Evolutionary conservation across 176 grass and related monocot genomes (phyloP), one percentile per base, ranked within the genome.

Genomic region (Elymus sibiricus): DNA sequence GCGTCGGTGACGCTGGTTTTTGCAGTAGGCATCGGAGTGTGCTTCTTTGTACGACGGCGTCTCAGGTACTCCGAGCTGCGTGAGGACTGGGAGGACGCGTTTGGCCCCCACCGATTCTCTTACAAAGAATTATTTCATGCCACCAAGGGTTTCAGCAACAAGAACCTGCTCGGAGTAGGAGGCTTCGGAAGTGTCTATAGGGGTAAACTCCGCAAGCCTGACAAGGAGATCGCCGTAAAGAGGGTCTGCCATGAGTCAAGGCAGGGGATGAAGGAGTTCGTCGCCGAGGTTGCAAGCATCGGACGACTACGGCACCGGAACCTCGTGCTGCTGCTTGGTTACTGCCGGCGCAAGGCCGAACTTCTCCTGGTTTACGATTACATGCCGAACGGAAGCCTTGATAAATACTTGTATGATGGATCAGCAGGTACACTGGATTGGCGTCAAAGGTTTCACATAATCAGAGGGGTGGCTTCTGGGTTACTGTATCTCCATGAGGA

Each of bases 1-100:
- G 79, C 76, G 5, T 86, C 74, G 10, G 83, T 68, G 10, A 9
- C 38, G 70, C 34, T 69, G 79, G 49, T 89, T 6, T 4, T 80
- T 5, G n/a, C 70, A 2, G n/a, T 68, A 1, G 74, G 78, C 76
- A 1, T 61, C 6, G 11, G 27, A 16, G 47, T 53, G 0, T 79
- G 72, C 84, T 3, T 61, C 76, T 6, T 82, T 5, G 34, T 84
- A 4, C 69, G 40, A 51, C 70, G 77, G 65, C 61, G 77, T 58
- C 27, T 46, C 70, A 92, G 63, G 63, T 92, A 46, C 34, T 74
- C 91, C 2, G 91, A 93, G 72, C 7, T 86, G 2, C 70, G 64
- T 5, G 88, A 93, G 79, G 88, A 90, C 26, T 93, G 92, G 92
- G 92, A 93, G 79, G 6, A 43, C 11, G 51, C 89, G 10, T 88